These are phyloP conservation scores for Pyrenophora graminea DNA, from an alignment of 2,329 filamentous ascomycete species.

Conservation along the genomic window DNA sequence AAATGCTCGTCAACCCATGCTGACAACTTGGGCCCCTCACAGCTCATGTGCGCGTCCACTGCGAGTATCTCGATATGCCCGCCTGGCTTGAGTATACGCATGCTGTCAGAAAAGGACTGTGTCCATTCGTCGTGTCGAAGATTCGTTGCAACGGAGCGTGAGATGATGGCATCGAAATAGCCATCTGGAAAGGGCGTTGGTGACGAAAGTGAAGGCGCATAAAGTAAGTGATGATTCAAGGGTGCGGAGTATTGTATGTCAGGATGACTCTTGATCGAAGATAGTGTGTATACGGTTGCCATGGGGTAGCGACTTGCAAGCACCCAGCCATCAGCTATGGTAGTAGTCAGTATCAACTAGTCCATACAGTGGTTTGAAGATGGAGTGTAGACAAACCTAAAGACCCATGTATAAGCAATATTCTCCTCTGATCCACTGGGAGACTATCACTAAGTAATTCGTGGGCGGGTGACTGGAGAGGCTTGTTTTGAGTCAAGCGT, in stretches of 20 bases:
- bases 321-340: slow-evolving; percentile 32
- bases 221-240: slow-evolving; percentile 34
- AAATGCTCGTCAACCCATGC: slow-evolving; percentile 32
- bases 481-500: slow-evolving; percentile 34
- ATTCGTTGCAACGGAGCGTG: slow-evolving; percentile 28
- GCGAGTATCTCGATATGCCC: slow-evolving; percentile 34
- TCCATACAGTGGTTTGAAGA: neutral
- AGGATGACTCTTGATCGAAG: slow-evolving; percentile 23
- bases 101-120: slow-evolving; percentile 34
- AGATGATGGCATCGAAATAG: slow-evolving; percentile 34
- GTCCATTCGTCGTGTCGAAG: slow-evolving; percentile 36
- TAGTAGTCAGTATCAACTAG: slow-evolving; percentile 3
- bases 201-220: slow-evolving; percentile 26
- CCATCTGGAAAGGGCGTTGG: slow-evolving; percentile 31
- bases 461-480: slow-evolving; percentile 32
- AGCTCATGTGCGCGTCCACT: slow-evolving; percentile 31
- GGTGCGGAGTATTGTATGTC: slow-evolving; percentile 33
- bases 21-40: slow-evolving; percentile 27
- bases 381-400: slow-evolving; percentile 16
- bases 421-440: slow-evolving; percentile 27
- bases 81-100: slow-evolving; percentile 34
- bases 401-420: slow-evolving; percentile 33
- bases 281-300: slow-evolving; percentile 31
- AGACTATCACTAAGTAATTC: slow-evolving; percentile 28
- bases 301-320: slow-evolving; percentile 32